phyloP scores from a whole-genome alignment of 805 yeast species.

The Suhomyces prunicola region DNA sequence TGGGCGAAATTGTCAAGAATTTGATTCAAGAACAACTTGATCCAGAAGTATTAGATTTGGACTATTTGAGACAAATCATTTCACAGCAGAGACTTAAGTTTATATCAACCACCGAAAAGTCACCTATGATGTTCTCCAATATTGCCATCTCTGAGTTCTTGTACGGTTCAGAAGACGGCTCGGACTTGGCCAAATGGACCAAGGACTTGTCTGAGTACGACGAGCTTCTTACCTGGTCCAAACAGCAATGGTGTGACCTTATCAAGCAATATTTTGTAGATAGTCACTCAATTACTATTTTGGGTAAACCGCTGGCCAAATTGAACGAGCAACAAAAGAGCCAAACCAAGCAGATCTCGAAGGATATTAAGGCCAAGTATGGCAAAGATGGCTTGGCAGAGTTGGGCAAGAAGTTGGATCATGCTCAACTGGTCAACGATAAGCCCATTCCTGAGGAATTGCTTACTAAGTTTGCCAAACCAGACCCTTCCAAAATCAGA shows the following conservation, averaged over 20 bases:
- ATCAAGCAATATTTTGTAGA: conserved; percentile 53
- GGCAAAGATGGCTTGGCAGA: conserved; percentile 60
- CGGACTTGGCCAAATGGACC: conserved; percentile 53
- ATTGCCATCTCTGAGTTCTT: conserved; percentile 75
- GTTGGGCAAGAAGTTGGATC: conserved; percentile 49
- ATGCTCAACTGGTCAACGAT: conserved; percentile 68
- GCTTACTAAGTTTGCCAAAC: conserved; percentile 58
- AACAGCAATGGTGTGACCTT: conserved; percentile 63
- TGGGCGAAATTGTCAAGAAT: conserved; percentile 49
- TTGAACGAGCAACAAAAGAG: conserved; percentile 52
- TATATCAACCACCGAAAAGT: conserved; percentile 59
- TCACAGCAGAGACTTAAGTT: conserved; percentile 62
- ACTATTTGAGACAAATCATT: conserved; percentile 63
- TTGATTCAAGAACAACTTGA: conserved; percentile 53
- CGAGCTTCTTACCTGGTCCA: conserved; percentile 54
- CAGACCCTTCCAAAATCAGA: conserved; percentile 70
- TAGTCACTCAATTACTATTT: conserved; percentile 60
- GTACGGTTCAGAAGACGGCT: conserved; percentile 67
- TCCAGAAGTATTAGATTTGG: conserved; percentile 54
- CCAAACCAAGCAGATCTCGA: conserved; percentile 47
- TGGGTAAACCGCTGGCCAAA: conserved; percentile 67
- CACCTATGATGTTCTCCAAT: conserved; percentile 57
- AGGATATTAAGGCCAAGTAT: conserved; percentile 47
- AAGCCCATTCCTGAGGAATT: conserved; percentile 71
- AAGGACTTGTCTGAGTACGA: conserved; percentile 60